phyloP scores from a whole-genome alignment of 352 stramenopile genomes.

The Phytophthora colocasiae region DNA sequence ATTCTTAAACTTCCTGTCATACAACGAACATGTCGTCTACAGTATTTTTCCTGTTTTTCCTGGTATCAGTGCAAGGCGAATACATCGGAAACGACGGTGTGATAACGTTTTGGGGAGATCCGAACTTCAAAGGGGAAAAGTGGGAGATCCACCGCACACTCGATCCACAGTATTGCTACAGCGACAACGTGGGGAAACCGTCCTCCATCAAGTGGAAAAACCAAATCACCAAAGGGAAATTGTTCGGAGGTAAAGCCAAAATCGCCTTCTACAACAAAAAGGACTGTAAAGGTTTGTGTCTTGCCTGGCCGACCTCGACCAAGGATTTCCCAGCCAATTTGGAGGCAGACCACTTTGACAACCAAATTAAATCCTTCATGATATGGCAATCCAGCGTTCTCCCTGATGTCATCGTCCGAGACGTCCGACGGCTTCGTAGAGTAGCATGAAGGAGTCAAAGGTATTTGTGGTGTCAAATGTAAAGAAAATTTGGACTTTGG shows the following conservation, averaged over 20 bases:
- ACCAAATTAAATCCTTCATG: slow-evolving; percentile 38
- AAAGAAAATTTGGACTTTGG: too few species aligned
- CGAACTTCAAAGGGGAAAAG: slow-evolving; percentile 29
- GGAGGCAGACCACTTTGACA: slow-evolving; percentile 24
- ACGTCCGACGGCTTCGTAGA: slow-evolving; percentile 2
- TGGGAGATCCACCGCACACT: slow-evolving; percentile 18
- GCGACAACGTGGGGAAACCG: slow-evolving; percentile 33
- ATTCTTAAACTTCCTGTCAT: slow-evolving; percentile 11
- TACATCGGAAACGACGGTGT: slow-evolving; percentile 1
- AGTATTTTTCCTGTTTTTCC: too few species aligned
- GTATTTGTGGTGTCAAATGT: background rate
- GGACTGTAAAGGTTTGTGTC: slow-evolving; percentile 24
- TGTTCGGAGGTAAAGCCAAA: slow-evolving; percentile 17
- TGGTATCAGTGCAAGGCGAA: background rate
- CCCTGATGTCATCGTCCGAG: slow-evolving; percentile 12
- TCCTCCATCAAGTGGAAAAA: slow-evolving; percentile 33
- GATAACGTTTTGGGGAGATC: slow-evolving; percentile 21
- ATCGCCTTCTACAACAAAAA: slow-evolving; percentile 37
- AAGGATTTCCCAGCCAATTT: slow-evolving; percentile 28
- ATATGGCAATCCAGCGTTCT: slow-evolving; percentile 17
- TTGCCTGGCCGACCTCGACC: slow-evolving; percentile 15
- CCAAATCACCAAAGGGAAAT: slow-evolving; percentile 10
- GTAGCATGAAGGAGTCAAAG: background rate
- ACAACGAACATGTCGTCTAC: slow-evolving; percentile 1
- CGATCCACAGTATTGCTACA: slow-evolving; percentile 32